Evolutionary conservation across 148 eudicot species (phyloP), one percentile per base, ranked within the genome.

Genomic region (Rhododendron molle): DNA sequence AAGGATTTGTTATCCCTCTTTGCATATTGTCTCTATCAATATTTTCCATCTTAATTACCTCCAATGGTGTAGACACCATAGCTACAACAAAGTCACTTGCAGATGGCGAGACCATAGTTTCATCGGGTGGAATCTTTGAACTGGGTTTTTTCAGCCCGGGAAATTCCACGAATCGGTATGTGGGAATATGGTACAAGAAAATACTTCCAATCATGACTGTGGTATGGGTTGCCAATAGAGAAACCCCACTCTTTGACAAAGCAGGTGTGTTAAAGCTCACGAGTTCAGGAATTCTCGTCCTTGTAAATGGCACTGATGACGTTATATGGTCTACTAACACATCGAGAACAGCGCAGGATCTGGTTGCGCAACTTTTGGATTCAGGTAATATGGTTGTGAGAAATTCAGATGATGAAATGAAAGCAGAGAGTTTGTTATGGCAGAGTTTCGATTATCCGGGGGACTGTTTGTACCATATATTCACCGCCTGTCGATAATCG

Each of bases 191-290:
- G 89, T 88, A 82, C 52, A 49, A 56, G 21, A 83, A 67, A 3
- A 34, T 82, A 82, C 36, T 32, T 32, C 13, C 82, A 23, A n/a
- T 7, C 21, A 14, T 13, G 7, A 85, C 85, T 13, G 60, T 52
- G 5, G 89, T 87, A 36, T 88, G 89, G 89, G 78, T 85, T 85
- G 87, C 89, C 49, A 88, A 83, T 20, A 82, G 89, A 79, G 81
- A 88, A 15, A 74, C 3, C 0, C 89, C 89, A 14, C 50, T 87
- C 6, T 26, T 11, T 11, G 76, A 85, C 16, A 49, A 67, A 5
- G 85, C 83, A 12, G 89, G 89, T 28, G 52, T 65, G 1, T 7
- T 88, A 20, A 85, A 83, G 54, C 7, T 88, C 43, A 69, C 7
- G 2, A 30, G 56, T 62, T 76, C 5, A 13, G 85, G 87, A 56